These are phyloP conservation scores for Rubia tinctorum DNA, from an alignment of 305 asterid genomes.

Conservation along the genomic window DNA sequence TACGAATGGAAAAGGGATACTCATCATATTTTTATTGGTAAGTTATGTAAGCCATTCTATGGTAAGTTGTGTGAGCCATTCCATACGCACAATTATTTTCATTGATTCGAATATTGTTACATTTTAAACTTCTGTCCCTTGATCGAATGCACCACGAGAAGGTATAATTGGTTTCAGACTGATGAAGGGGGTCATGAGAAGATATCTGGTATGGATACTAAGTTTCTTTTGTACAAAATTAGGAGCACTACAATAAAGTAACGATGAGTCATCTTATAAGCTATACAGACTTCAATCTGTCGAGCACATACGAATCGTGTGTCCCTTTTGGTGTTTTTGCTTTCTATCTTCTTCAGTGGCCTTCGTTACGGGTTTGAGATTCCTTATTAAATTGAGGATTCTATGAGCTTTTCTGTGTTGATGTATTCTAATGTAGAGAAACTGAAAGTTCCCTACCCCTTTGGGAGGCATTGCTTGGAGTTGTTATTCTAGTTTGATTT, in stretches of 20 bases:
- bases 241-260: not conserved
- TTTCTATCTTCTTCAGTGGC: not conserved
- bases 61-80: constrained; percentile 38
- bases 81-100: not conserved
- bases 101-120: constrained; percentile 4
- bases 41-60: constrained; percentile 15
- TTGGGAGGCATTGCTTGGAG: too few relatives aligned
- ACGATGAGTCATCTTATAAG: not conserved
- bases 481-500: not conserved
- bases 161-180: constrained; percentile 77
- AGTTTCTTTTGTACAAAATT: not conserved
- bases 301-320: not conserved
- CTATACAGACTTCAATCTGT: not conserved
- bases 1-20: too few relatives aligned
- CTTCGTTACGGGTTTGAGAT: not conserved
- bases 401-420: not conserved
- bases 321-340: not conserved
- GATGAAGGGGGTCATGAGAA: constrained; percentile 38
- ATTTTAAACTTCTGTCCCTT: constrained; percentile 12
- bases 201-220: constrained; percentile 24
- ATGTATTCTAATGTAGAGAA: not conserved
- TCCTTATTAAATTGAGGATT: not conserved
- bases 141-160: constrained; percentile 79
- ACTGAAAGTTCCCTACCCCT: not conserved
- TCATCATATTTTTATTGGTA: constrained; percentile 76